Percentiles rank a stretch among this genome's conserved stretches.
Evolutionary conservation across 2,329 filamentous ascomycete species (phyloP).

Genomic region (Erysiphe pulchra): DNA sequence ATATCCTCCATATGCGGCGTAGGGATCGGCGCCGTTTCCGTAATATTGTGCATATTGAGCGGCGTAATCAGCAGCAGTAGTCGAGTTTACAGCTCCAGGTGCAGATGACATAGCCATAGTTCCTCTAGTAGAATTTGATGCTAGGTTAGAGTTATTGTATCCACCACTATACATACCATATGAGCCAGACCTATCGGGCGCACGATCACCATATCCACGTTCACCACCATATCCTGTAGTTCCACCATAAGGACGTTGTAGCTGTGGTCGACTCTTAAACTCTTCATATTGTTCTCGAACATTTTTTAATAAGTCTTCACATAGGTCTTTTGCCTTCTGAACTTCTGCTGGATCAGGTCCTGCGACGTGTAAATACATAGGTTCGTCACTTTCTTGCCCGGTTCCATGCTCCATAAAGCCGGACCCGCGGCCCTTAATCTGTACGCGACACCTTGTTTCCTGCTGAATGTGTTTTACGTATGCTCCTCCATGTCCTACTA

Average conservation of each 20-base stretch:
- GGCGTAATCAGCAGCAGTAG: slow-evolving; percentile 36
- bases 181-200: slow-evolving; percentile 19
- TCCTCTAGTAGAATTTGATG: slow-evolving; percentile 6
- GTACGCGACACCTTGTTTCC: slow-evolving; percentile 82
- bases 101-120: slow-evolving; percentile 18
- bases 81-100: slow-evolving; percentile 19
- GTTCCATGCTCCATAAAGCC: slow-evolving; percentile 79
- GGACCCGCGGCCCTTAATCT: slow-evolving; percentile 91
- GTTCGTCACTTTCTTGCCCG: slow-evolving; percentile 76
- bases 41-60: slow-evolving; percentile 73
- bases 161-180: slow-evolving; percentile 16
- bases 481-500: slow-evolving; percentile 78
- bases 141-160: slow-evolving; percentile 15
- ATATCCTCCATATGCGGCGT: slow-evolving; percentile 78
- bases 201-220: slow-evolving; percentile 25
- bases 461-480: slow-evolving; percentile 98
- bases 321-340: slow-evolving; percentile 64
- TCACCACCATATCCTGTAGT: slow-evolving; percentile 18
- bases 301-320: slow-evolving; percentile 63
- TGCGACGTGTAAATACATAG: slow-evolving; percentile 90
- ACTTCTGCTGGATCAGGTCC: slow-evolving; percentile 76
- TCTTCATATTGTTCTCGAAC: slow-evolving; percentile 77
- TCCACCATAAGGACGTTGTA: slow-evolving; percentile 31
- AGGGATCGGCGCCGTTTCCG: slow-evolving; percentile 42
- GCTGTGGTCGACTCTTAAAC: slow-evolving; percentile 57